Evolutionary conservation across 2,329 filamentous ascomycete species (phyloP), one percentile per base, ranked within the genome.

Genomic region (Diaporthe vexans): DNA sequence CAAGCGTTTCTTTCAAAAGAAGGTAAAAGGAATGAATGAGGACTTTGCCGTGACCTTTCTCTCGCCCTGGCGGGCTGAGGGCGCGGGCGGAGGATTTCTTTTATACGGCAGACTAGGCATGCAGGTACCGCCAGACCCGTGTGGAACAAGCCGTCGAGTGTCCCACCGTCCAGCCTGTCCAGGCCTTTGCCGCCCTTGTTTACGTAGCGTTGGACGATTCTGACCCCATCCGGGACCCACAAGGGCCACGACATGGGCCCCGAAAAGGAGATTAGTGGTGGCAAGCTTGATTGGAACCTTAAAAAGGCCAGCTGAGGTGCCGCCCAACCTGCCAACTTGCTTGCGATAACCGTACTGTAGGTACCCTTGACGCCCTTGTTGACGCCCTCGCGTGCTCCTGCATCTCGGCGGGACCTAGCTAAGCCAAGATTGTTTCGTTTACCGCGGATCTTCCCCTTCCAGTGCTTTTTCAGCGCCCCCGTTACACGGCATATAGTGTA

Each of bases 211-310:
- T 54, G 63, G 29, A 35, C 63, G 63, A 68, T 68, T 37, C 21
- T 21, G 61, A 48, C 17, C 46, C 46, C 46, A 21, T 48, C 46
- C 46, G 19, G 26, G 48, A 33, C 63, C 63, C 63, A 68, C 48
- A 54, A 26, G 48, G 63, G 48, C 33, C 40, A 54, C n/a, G n/a
- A 54, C 48, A 13, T 54, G 48, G 48, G 63, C 46, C 40, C 40
- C 48, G 48, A 40, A 68, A 68, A 54, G 48, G 63, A 68, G 52
- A 68, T 68, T 68, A 21, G 63, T 68, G 46, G 63, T 68, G 63
- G 63, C 63, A 68, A 68, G 63, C 63, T 54, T 68, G 63, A 68
- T 40, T 37, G 63, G 48, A 68, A 68, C 63, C 63, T 68, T 68
- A 68, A 54, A 43, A 43, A 43, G 13, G 46, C 48, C n/a, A 68